A percentile compares a stretch with the other conserved stretches of the same genome.
Conservation (phyloP, 176 grass and related monocot genomes). For the Puya raimondii region DNA sequence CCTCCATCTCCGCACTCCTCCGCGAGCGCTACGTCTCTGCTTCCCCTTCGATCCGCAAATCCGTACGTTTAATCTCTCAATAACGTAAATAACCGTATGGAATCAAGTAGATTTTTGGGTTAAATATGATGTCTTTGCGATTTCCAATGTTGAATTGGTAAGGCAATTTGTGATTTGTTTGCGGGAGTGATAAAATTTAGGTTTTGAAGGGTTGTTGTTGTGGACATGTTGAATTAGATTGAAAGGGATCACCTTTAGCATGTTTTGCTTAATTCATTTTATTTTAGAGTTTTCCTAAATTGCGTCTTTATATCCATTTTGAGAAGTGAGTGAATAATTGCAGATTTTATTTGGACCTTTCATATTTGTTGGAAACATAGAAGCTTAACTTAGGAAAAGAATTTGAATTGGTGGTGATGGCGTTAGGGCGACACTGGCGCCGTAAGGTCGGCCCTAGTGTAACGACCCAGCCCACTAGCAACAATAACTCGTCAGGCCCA, state of each 20-base stretch:
- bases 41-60: slow-evolving; percentile 50
- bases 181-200: too few species aligned
- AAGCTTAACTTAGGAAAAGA: not conserved
- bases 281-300: slow-evolving; percentile 15
- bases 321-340: too few species aligned
- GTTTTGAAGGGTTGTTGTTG: too few species aligned
- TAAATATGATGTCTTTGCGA: not conserved
- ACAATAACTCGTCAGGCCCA: too few species aligned
- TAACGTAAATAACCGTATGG: not conserved
- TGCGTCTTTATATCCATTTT: too few species aligned
- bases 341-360: slow-evolving; percentile 4
- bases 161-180: too few species aligned
- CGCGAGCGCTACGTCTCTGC: slow-evolving; percentile 39
- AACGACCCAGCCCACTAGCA: too few species aligned
- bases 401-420: too few species aligned
- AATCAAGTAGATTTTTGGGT: not conserved
- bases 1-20: slow-evolving; percentile 39
- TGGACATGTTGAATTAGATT: too few species aligned
- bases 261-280: not conserved
- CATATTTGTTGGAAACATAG: not conserved
- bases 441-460: too few species aligned
- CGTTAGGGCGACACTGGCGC: too few species aligned
- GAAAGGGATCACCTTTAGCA: not conserved
- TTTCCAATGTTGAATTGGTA: not conserved
- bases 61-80: slow-evolving; percentile 24